Evolutionary conservation across 2,329 filamentous ascomycete species (phyloP), one percentile per base, ranked within the genome.

Genomic region (Emmonsia crescens): DNA sequence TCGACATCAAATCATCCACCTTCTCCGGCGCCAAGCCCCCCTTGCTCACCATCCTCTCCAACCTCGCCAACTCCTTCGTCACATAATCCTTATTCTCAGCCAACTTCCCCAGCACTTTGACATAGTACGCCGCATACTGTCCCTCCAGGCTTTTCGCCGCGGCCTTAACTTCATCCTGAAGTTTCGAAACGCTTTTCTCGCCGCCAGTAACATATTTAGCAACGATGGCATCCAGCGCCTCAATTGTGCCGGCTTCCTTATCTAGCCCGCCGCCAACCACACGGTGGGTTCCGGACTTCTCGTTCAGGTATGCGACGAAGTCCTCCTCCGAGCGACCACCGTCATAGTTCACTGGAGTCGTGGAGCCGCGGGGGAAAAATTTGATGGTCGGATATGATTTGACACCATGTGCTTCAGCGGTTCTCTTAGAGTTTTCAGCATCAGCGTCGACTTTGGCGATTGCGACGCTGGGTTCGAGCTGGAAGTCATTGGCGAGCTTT

Each of bases 401-500:
- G 68, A 99, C 85, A 64, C 86, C 90, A 73, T 94, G 87, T 59
- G 87, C 85, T 72, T 85, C 77, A 59, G 91, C 87, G 57, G 87
- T 85, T 52, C 83, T 83, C 79, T 96, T 96, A 76, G 88, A 85
- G 76, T 90, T 90, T 69, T 89, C 86, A 36, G 88, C 85, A 78
- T 99, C 93, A 72, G 91, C 92, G 73, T 99, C 93, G 64, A 99
- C 88, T 81, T 99, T 97, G 76, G 91, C 94, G 71, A 99, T 86
- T 52, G 96, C 74, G 65, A 99, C 90, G 66, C 83, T 81, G 63
- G 85, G 77, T 71, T 99, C 94, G 73, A 81, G 83, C 67, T 82
- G 82, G 77, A 92, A 99, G 77, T 91, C 89, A 64, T 81, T 80
- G 65, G 94, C 93, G 66, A 97, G 80, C 59, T 84, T 85, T 78